Base-by-base conservation (phyloP, 306 rosid genomes). In the Lathyrus oleraceus region DNA sequence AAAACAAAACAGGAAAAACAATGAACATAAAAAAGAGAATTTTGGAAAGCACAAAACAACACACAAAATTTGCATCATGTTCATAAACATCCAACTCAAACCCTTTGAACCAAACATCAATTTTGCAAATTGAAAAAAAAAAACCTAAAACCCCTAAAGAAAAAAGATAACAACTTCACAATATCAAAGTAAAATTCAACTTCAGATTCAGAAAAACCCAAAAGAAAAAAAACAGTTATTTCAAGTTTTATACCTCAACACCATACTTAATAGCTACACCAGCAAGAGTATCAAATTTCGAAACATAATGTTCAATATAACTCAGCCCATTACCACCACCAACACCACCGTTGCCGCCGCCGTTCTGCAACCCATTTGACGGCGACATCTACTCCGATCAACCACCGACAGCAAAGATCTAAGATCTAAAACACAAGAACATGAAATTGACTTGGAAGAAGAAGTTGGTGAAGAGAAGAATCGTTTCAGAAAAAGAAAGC, bases 221-320 rank as follows among this genome's bases (percentile, higher is more conserved):
- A 44, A 44, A 40, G 27, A n/a, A 28, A 10, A 27, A 78, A 58
- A 15, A 1, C 2, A 56, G 42, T 4, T 43, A 40, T 17, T 14
- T 0, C 15, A 10, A 23, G 13, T 53, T 72, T 51, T 14, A 3
- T 85, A 90, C 97, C 97, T 91, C 97, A 56, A 91, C 97, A 13
- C 97, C 97, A 39, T 91, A 91, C 85, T 91, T 91, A 60, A 91
- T 91, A 63, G 97, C 97, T 38, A 91, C 89, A 51, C 97, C 97
- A 53, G 95, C 95, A 20, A 91, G 92, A 58, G 97, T 91, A 45
- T 91, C 97, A 53, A 88, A 36, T 74, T 82, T 91, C n/a, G 97
- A 91, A 36, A 91, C 91, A 30, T 72, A 88, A 27, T 91, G 97
- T 74, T 91, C 87, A 5, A 86, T 83, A 76, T 76, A 86, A 72